Conservation (phyloP, 116 monocot species). For the Zostera marina region DNA sequence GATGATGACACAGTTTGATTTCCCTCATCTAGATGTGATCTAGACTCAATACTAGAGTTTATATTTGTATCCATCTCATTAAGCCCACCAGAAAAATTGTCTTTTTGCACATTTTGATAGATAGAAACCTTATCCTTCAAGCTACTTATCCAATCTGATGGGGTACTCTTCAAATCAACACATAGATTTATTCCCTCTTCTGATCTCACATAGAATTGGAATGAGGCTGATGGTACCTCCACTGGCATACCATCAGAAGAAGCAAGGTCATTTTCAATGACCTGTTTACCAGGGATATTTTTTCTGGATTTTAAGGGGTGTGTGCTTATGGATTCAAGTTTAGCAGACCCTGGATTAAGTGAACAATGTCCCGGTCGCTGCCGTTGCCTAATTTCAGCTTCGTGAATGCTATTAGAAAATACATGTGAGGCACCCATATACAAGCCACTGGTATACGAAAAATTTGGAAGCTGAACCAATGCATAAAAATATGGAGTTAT, state of each 20-base stretch:
- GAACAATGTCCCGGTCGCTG: too few relatives aligned
- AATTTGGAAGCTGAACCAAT: too few relatives aligned
- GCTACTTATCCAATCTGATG: slow-evolving; percentile 43
- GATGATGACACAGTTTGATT: slow-evolving; percentile 25
- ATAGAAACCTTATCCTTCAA: slow-evolving; percentile 46
- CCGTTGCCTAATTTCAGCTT: too few relatives aligned
- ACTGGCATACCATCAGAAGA: slow-evolving; percentile 10
- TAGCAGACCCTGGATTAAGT: too few relatives aligned
- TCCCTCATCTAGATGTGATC: slow-evolving; percentile 18
- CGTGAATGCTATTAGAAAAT: too few relatives aligned
- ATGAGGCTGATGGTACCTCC: slow-evolving; percentile 26
- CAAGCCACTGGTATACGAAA: too few relatives aligned
- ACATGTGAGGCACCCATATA: too few relatives aligned
- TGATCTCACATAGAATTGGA: slow-evolving; percentile 62
- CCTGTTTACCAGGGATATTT: slow-evolving; percentile 4
- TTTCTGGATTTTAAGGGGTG: background rate
- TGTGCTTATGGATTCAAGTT: too few relatives aligned
- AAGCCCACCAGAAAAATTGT: slow-evolving; percentile 9
- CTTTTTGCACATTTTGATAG: slow-evolving; percentile 14
- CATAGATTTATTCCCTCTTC: slow-evolving; percentile 62
- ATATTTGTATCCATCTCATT: background rate
- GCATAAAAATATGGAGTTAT: too few relatives aligned
- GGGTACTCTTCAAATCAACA: slow-evolving; percentile 56
- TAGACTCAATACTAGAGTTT: slow-evolving; percentile 14
- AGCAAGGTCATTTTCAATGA: slow-evolving; percentile 17